Base-by-base conservation (phyloP, 129 eudicot species). In the Escallonia herrerae region DNA sequence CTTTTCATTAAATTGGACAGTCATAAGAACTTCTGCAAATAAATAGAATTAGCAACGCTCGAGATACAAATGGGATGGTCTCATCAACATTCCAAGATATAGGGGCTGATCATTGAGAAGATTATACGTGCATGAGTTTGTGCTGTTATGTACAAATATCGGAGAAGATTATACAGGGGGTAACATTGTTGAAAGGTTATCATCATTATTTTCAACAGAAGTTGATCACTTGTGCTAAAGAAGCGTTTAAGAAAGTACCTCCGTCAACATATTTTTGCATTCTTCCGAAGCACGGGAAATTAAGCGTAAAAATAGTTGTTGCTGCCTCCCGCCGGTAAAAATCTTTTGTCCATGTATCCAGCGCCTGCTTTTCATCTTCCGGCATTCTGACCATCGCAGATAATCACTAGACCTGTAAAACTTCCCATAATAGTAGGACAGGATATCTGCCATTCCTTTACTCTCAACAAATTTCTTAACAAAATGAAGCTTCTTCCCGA, bases 281-380 rank as follows among this genome's bases (percentile, higher is more conserved):
- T 81, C 80, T 11, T 75, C 87, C 0, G 87, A 65, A 12, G 81
- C 65, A 33, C 68, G 57, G 22, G 84, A 69, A 60, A 75, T 60
- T 15, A 81, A 76, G 11, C 84, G 84, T 10, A 84, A 75, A 39
- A 81, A 62, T 48, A 84, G 82, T 63, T 84, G 87, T 0, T 75
- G 80, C 60, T 66, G 84, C 65, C 87, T 78, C 83, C 83, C 78
- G 40, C 84, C 81, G 0, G 60, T 78, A 72, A 84, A 81, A 66
- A 84, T 75, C 74, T 66, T 81, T 65, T 81, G 77, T 10, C 91
- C 91, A 15, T 70, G 76, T 33, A 60, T n/a, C 10, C 71, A 74
- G 40, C 72, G 82, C 42, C 64, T 63, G 64, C 44, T 64, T 66
- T 56, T 78, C 40, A 72, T 78, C 74, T 84, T 84, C 43, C 76